Evolutionary conservation across 2,329 filamentous ascomycete genomes (phyloP).

Genomic region (Hymenoscyphus fraxineus): DNA sequence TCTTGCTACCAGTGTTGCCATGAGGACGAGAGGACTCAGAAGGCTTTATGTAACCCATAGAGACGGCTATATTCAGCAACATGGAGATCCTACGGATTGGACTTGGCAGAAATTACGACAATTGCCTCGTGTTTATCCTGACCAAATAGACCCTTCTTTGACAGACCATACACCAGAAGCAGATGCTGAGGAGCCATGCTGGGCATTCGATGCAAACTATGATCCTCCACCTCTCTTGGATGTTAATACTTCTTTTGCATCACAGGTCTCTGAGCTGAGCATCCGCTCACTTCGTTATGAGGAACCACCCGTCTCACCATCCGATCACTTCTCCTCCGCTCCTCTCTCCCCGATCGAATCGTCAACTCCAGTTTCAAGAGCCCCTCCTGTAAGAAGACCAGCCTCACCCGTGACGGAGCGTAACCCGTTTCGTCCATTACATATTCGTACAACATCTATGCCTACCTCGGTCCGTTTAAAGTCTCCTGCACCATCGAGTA

Average conservation of each 20-base stretch:
- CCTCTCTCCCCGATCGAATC: constrained; percentile 27
- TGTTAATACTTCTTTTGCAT: constrained; percentile 44
- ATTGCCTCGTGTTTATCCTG: constrained; percentile 54
- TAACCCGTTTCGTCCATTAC: constrained; percentile 42
- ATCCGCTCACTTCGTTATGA: constrained; percentile 40
- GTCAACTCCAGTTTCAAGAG: constrained; percentile 28
- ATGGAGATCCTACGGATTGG: constrained; percentile 48
- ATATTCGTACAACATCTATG: constrained; percentile 51
- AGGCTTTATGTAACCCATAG: constrained; percentile 73
- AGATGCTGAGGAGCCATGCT: constrained; percentile 61
- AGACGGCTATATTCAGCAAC: constrained; percentile 69
- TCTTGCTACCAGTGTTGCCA: constrained; percentile 65
- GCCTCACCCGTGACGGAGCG: constrained; percentile 29
- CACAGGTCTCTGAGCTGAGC: constrained; percentile 38
- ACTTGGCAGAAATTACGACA: constrained; percentile 67
- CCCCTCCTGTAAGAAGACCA: constrained; percentile 14
- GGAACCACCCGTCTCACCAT: constrained; percentile 27
- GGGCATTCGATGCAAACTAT: constrained; percentile 62
- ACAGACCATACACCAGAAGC: constrained; percentile 53
- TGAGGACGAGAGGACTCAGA: constrained; percentile 61
- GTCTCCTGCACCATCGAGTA: constrained; percentile 38
- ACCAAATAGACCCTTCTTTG: constrained; percentile 34
- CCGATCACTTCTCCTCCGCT: constrained; percentile 33
- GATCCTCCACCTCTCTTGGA: constrained; percentile 50
- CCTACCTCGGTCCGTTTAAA: constrained; percentile 41